Percentiles rank a stretch among this genome's conserved stretches.
Conservation (phyloP, 768 basidiomycete genomes). For the Termitomyces sp. region DNA sequence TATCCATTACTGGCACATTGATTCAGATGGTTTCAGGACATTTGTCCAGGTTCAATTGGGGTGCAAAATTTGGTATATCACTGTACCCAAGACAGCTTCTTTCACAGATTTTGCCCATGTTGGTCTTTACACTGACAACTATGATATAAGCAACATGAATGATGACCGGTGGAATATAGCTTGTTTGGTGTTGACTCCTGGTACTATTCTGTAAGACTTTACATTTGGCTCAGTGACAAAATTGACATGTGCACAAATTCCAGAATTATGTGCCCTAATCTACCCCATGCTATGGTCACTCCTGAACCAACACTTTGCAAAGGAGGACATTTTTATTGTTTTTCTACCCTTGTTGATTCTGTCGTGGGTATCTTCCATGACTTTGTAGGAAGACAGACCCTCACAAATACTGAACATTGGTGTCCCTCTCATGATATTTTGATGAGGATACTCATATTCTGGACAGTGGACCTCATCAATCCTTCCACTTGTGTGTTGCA, state of each 20-base stretch:
- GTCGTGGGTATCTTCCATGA: neutral
- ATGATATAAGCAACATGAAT: neutral
- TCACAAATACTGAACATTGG: neutral
- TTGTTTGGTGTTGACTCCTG: neutral
- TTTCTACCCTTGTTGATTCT: neutral
- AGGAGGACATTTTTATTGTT: neutral
- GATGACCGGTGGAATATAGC: no score
- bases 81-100: neutral
- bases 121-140: neutral
- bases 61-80: neutral
- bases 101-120: neutral
- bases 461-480: no score
- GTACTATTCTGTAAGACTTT: neutral
- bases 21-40: neutral
- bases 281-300: neutral
- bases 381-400: neutral
- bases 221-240: no score
- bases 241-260: no score
- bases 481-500: no score
- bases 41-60: neutral
- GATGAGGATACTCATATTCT: neutral
- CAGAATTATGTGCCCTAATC: neutral
- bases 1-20: neutral
- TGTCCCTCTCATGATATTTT: neutral
- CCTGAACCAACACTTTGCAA: neutral